Conservation (phyloP, 2,329 filamentous ascomycete species). For the Arthrobotrys musiformis region DNA sequence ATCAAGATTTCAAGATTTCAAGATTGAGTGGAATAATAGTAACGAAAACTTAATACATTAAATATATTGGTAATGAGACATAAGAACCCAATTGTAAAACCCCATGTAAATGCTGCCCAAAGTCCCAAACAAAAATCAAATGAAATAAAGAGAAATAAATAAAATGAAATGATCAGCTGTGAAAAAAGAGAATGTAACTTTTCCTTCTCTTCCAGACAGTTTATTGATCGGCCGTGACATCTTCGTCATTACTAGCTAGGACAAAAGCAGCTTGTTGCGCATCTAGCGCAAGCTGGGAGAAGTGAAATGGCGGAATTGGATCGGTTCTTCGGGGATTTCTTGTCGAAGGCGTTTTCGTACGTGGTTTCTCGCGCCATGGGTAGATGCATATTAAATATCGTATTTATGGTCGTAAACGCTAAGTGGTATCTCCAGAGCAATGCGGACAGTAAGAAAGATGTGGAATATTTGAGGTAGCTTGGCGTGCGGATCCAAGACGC, state of each 20-base stretch:
- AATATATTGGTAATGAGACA: constrained; percentile 46
- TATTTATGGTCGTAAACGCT: constrained; percentile 47
- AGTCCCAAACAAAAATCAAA: constrained; percentile 52
- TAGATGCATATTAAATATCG: constrained; percentile 55
- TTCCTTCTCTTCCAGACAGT: constrained; percentile 54
- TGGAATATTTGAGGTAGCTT: constrained; percentile 5
- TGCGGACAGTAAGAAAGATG: constrained; percentile 32
- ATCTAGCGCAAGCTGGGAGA: constrained; percentile 51
- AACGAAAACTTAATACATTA: constrained; percentile 43
- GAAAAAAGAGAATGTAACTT: constrained; percentile 47
- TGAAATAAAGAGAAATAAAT: too few relatives aligned
- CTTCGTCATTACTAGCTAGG: constrained; percentile 53
- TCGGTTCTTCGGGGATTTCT: not conserved
- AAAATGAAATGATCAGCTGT: constrained; percentile 21
- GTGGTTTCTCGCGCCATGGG: constrained; percentile 29
- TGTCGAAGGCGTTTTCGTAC: not conserved
- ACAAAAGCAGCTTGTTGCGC: constrained; percentile 44
- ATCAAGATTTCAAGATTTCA: not conserved
- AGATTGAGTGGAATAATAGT: constrained; percentile 30
- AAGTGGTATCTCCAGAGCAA: constrained; percentile 53
- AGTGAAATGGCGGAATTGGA: constrained; percentile 31
- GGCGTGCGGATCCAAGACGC: not conserved
- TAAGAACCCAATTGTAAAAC: constrained; percentile 54
- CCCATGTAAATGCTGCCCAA: constrained; percentile 56
- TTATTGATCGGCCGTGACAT: constrained; percentile 55